A percentile compares a stretch with the other conserved stretches of the same genome.
These are phyloP conservation scores for Phaffomyces antillensis DNA, from an alignment of 805 yeast genomes.

Conservation along the genomic window DNA sequence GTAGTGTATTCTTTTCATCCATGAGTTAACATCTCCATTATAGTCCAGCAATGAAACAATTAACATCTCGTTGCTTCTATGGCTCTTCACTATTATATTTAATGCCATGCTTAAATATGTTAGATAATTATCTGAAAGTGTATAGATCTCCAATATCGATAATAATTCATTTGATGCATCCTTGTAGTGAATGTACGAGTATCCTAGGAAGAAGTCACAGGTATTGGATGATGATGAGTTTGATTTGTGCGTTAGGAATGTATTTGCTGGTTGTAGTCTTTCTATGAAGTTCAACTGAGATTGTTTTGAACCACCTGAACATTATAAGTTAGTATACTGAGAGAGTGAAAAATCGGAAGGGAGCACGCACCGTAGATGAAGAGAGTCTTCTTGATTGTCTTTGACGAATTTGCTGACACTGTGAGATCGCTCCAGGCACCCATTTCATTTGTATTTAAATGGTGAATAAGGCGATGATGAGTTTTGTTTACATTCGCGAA, in stretches of 20 bases:
- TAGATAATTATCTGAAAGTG: constrained; percentile 6
- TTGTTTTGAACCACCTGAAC: constrained; percentile 12
- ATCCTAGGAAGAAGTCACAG: constrained; percentile 13
- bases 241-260: not conserved
- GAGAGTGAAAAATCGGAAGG: not conserved
- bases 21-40: constrained; percentile 8
- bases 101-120: not conserved
- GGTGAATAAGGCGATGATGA: no score
- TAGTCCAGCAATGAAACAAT: constrained; percentile 15
- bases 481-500: not conserved
- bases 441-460: no score
- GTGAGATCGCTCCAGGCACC: constrained; percentile 10
- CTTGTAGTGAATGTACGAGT: constrained; percentile 15
- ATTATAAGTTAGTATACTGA: no score
- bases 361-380: constrained; percentile 8
- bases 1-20: constrained; percentile 5
- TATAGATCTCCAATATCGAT: constrained; percentile 15
- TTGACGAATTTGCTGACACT: constrained; percentile 1
- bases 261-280: constrained; percentile 3
- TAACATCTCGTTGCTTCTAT: constrained; percentile 3
- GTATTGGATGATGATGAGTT: constrained; percentile 4
- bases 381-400: constrained; percentile 1
- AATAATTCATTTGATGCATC: constrained; percentile 11
- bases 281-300: constrained; percentile 11
- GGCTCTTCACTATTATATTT: not conserved